These are phyloP conservation scores for Jasminum sambac DNA, from an alignment of 257 asterid genomes.

Conservation along the genomic window DNA sequence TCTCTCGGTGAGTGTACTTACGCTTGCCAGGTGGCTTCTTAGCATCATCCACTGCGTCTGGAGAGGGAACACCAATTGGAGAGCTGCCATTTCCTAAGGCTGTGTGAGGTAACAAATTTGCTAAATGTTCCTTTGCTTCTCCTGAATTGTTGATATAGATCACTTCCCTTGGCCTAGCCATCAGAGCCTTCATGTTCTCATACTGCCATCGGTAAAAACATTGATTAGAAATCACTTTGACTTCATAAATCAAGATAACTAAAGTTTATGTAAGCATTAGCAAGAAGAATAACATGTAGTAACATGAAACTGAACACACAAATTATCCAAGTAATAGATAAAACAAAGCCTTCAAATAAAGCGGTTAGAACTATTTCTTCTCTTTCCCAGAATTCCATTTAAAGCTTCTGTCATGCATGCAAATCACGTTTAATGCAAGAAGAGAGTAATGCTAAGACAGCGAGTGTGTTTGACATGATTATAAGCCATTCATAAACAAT, in stretches of 20 bases:
- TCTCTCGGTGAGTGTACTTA: neutral
- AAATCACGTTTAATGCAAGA: neutral
- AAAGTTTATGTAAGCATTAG: neutral
- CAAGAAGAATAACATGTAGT: neutral
- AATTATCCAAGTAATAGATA: neutral
- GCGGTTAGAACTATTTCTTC: neutral
- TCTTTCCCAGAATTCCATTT: neutral
- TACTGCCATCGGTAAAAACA: constrained; percentile 31
- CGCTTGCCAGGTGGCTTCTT: neutral
- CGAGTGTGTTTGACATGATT: too few relatives aligned
- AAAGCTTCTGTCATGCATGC: neutral
- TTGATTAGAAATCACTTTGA: neutral
- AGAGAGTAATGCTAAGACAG: neutral
- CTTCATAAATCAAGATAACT: neutral
- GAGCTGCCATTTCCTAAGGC: neutral
- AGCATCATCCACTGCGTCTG: neutral
- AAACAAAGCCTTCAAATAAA: neutral
- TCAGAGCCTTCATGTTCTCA: constrained; percentile 31
- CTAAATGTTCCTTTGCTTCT: constrained; percentile 14
- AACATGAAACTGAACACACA: neutral
- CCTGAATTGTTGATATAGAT: constrained; percentile 23
- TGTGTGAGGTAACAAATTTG: constrained; percentile 16
- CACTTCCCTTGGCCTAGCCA: constrained; percentile 26
- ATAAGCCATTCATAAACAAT: too few relatives aligned
- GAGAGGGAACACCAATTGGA: neutral